Base-by-base conservation (phyloP, 805 yeast species). In the Metschnikowia noctiluminum region DNA sequence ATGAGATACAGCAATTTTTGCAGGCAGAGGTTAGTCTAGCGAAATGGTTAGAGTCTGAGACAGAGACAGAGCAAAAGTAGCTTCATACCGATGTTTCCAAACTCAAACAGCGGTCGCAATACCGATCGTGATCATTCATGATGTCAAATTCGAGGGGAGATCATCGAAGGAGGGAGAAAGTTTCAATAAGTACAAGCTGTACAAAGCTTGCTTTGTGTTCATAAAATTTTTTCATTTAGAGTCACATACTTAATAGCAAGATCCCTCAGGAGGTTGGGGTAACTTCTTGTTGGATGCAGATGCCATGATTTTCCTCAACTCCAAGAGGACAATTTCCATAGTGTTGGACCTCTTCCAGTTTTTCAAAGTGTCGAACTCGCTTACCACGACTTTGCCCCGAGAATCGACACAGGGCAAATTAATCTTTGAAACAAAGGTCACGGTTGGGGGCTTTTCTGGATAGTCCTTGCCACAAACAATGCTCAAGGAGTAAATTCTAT, bases 271-370 rank as follows among this genome's bases (percentile, higher is more conserved):
- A 12, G 99, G 99, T 72, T 94, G 99, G 9, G 84, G 74, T 54
- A 92, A 73, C 71, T 88, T 89, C 73, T 90, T 84, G 67, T 94
- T 90, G 11, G 82, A 67, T 4, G 92, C 79, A 16, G 80, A 68
- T 1, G 96, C 96, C 98, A 94, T 92, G 49, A 60, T 57, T 58
- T 87, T 87, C 72, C 99, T 81, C 60, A 94, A 70, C 61, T 91
- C 98, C 55, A 91, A 77, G 55, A 94, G 75, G 7, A 94, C 77
- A n/a, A 90, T 87, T 69, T 94, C 99, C 90, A 94, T 89, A 40
- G 91, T 88, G 64, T 85, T 88, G n/a, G 82, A 76, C 62, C 96
- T 78, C 65, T 86, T 89, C 99, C 99, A 94, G 57, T 80, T 77
- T 47, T 79, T 77, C 65, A 94, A 78, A 13, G 85, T 82, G 36